These are phyloP conservation scores for Nicotiana knightiana DNA, from an alignment of 257 asterid genomes.

Conservation along the genomic window DNA sequence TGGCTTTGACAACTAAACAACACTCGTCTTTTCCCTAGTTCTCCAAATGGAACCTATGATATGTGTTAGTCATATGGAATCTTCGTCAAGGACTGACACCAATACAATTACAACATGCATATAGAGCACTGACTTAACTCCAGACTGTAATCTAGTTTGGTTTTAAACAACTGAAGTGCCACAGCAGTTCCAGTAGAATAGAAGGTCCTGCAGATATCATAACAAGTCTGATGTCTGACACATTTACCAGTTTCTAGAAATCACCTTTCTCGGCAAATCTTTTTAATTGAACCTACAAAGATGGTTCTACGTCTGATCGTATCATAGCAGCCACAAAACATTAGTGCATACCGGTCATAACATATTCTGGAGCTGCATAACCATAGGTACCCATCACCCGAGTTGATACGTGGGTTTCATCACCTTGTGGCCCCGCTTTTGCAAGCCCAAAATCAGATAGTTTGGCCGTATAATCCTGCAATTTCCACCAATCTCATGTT, in stretches of 20 bases:
- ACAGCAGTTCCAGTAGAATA: neutral
- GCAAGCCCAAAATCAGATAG: slow-evolving; percentile 99
- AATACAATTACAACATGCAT: neutral
- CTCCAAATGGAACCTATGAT: neutral
- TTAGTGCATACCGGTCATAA: slow-evolving; percentile 79
- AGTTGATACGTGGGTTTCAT: slow-evolving; percentile 98
- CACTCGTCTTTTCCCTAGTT: neutral
- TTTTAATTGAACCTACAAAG: neutral
- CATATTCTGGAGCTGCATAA: slow-evolving; percentile 99
- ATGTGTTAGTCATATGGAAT: neutral
- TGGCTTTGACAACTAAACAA: neutral
- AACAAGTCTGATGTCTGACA: neutral
- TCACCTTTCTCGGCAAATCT: neutral
- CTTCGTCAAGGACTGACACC: neutral
- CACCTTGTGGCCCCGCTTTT: slow-evolving; percentile 99
- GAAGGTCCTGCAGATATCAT: neutral
- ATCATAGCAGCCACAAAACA: neutral
- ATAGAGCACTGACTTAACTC: neutral
- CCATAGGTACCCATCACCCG: slow-evolving; percentile 99
- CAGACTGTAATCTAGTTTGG: neutral
- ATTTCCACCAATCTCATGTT: slow-evolving; percentile 5
- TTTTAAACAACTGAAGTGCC: neutral
- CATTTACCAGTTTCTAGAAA: neutral
- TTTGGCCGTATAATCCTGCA: slow-evolving; percentile 93
- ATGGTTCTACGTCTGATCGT: neutral